These are phyloP conservation scores for Pseudodiploospora longispora DNA, from an alignment of 2,329 filamentous ascomycete genomes.

Conservation along the genomic window DNA sequence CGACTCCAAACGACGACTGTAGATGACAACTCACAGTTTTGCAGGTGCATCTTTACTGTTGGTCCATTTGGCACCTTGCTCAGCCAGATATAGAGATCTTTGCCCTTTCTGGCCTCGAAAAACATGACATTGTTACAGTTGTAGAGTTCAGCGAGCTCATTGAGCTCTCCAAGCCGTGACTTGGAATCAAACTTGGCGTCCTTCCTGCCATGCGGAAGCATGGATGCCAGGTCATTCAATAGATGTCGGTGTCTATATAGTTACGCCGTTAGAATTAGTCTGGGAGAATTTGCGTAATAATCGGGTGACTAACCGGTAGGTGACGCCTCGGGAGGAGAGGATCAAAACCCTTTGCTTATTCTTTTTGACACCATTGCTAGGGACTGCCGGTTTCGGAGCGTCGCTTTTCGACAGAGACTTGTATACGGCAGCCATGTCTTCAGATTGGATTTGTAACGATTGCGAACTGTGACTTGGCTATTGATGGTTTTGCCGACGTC, in stretches of 20 bases:
- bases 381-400: constrained; percentile 40
- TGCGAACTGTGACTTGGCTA: background rate
- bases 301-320: constrained; percentile 56
- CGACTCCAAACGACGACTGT: background rate
- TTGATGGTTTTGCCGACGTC: too few relatives aligned
- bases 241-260: constrained; percentile 75
- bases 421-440: constrained; percentile 60
- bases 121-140: constrained; percentile 94
- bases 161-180: constrained; percentile 74
- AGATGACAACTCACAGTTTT: constrained; percentile 51
- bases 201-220: constrained; percentile 88
- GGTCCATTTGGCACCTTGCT: constrained; percentile 72
- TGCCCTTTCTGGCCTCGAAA: constrained; percentile 88
- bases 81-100: constrained; percentile 92
- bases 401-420: constrained; percentile 61
- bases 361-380: constrained; percentile 44
- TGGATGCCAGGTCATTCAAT: constrained; percentile 75
- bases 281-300: too few relatives aligned
- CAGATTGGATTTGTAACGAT: background rate
- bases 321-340: constrained; percentile 85
- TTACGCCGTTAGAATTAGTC: background rate
- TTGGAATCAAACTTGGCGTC: constrained; percentile 97
- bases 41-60: constrained; percentile 62
- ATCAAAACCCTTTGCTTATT: constrained; percentile 77
- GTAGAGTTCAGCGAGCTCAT: constrained; percentile 69